These are phyloP conservation scores for Fraxinus cuspidata DNA, from an alignment of 257 asterid genomes.

Conservation along the genomic window DNA sequence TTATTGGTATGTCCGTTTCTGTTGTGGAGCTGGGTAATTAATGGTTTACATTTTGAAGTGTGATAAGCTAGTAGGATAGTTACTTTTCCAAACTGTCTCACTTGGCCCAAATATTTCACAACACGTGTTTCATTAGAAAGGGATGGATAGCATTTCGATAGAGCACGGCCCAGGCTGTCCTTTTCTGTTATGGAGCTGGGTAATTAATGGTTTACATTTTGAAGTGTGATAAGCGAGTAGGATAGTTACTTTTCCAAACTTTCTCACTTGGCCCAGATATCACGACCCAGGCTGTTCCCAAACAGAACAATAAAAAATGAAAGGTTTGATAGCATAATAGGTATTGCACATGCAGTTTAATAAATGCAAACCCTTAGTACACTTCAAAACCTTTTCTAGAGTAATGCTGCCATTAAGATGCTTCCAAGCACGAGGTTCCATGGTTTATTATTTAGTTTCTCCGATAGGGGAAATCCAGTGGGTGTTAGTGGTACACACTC, in stretches of 20 bases:
- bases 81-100: not conserved
- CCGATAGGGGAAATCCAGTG: not conserved
- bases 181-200: not conserved
- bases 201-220: not conserved
- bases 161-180: too few species aligned
- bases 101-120: not conserved
- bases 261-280: not conserved
- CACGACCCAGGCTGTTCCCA: too few species aligned
- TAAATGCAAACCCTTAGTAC: not conserved
- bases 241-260: not conserved
- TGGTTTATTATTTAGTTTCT: not conserved
- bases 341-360: not conserved
- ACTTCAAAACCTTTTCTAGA: not conserved
- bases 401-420: not conserved
- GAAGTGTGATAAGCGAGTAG: not conserved
- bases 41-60: not conserved
- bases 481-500: not conserved
- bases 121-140: not conserved
- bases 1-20: conserved; percentile 58
- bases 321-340: not conserved
- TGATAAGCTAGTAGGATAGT: not conserved
- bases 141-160: not conserved
- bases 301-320: not conserved
- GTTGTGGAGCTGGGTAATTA: not conserved
- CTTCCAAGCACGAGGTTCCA: not conserved